phyloP scores from a whole-genome alignment of 2,329 filamentous ascomycete species.

The Phialocephala sp. region DNA sequence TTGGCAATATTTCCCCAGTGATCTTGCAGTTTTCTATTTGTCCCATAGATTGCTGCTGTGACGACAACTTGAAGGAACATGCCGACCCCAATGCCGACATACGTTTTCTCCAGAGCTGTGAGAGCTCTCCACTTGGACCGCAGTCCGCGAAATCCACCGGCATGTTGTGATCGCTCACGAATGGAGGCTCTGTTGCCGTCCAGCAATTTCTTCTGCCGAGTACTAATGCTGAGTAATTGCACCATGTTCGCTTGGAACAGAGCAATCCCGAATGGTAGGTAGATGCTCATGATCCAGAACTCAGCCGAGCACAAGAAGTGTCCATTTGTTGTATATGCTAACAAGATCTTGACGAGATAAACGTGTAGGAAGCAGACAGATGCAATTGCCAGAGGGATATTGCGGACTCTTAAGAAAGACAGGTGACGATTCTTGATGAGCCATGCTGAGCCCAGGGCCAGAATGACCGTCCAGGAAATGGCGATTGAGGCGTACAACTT shows the following conservation, averaged over 20 bases:
- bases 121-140: slow-evolving; percentile 13
- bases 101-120: slow-evolving; percentile 16
- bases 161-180: background rate
- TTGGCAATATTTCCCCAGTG: slow-evolving; percentile 20
- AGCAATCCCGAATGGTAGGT: slow-evolving; percentile 24
- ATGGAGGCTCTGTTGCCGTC: slow-evolving; percentile 9
- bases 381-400: slow-evolving; percentile 21
- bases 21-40: slow-evolving; percentile 21
- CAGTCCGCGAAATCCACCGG: slow-evolving; percentile 1
- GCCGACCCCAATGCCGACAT: slow-evolving; percentile 24
- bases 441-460: slow-evolving; percentile 18
- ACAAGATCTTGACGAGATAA: slow-evolving; percentile 21
- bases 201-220: slow-evolving; percentile 21
- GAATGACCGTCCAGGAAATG: slow-evolving; percentile 20
- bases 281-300: slow-evolving; percentile 28
- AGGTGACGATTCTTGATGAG: slow-evolving; percentile 15
- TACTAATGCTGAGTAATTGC: slow-evolving; percentile 21
- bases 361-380: slow-evolving; percentile 22
- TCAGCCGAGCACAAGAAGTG: slow-evolving; percentile 23
- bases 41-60: slow-evolving; percentile 18
- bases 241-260: slow-evolving; percentile 23
- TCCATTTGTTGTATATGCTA: slow-evolving; percentile 24
- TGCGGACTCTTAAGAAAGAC: slow-evolving; percentile 19
- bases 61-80: slow-evolving; percentile 21
- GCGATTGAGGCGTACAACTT: slow-evolving; percentile 17